Evolutionary conservation across 768 basidiomycete genomes (phyloP).

Genomic region (Mrakia blollopis): DNA sequence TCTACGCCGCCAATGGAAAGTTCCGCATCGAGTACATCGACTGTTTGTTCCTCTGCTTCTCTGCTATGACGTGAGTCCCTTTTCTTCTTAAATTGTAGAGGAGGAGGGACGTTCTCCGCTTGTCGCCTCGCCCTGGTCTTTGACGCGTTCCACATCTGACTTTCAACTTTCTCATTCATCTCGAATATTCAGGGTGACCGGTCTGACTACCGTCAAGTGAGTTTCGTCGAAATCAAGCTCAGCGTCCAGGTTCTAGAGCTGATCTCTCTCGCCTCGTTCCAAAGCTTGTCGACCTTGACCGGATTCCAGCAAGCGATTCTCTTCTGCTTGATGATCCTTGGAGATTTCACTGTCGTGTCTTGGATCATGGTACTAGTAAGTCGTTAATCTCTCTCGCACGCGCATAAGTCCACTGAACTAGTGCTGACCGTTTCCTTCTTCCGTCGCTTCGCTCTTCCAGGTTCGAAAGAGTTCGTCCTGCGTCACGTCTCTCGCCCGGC

Average conservation of each 20-base stretch:
- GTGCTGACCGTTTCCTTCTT: too few species aligned
- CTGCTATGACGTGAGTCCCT: slow-evolving; percentile 56
- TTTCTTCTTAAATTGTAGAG: neutral
- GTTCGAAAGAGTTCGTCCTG: neutral
- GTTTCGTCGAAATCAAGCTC: neutral
- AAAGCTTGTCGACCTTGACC: neutral
- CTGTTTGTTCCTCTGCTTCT: slow-evolving; percentile 54
- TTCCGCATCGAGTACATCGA: slow-evolving; percentile 45
- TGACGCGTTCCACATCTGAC: neutral
- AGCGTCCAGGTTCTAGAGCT: neutral
- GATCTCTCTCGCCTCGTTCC: neutral
- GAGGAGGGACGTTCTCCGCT: neutral
- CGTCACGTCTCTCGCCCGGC: neutral
- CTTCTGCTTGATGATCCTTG: neutral
- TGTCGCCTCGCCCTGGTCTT: neutral
- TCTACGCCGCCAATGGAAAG: neutral
- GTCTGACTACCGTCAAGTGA: neutral
- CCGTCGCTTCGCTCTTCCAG: too few species aligned
- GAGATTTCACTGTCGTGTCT: neutral
- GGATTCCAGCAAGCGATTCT: neutral
- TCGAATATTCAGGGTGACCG: neutral
- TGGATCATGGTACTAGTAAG: neutral
- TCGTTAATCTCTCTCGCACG: neutral
- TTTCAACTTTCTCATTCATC: neutral
- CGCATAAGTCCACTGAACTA: too few species aligned